Base-by-base conservation (phyloP, 148 eudicot genomes). In the Rhododendron mucronatum region DNA sequence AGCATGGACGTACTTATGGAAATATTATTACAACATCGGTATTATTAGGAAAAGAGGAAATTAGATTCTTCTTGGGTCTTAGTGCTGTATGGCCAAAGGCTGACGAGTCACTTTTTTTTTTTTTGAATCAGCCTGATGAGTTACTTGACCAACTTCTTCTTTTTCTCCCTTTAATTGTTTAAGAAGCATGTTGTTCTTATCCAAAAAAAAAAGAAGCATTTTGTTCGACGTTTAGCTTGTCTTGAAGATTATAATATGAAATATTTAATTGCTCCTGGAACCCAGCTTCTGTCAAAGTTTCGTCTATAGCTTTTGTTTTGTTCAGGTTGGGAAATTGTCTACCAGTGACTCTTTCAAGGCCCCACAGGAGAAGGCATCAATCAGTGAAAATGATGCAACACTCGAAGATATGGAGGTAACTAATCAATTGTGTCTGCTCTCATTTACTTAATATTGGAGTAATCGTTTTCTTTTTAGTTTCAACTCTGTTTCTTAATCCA, bases 261-360 rank as follows among this genome's bases (percentile, higher is more conserved):
- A 71, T 30, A 71, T 71, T 69, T 33, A 71, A 26, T 71, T 30
- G 76, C 21, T 71, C 10, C 20, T 13, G 9, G 20, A 71, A 69
- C 75, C 35, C 30, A 7, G 37, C 16, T 69, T 69, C 75, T 69
- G 33, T 21, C 39, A 28, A 26, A 23, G 18, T 45, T 78, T 78
- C 55, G 59, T 55, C 55, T 78, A 33, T 86, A 14, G 8, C 1
- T 15, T 71, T 67, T 82, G 83, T 33, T 35, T 86, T 59, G 81
- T 30, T 71, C 91, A 97, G 98, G 92, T 89, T 89, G 96, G 98
- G 26, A 95, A 88, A 84, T 83, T 97, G 90, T 94, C 99, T 67
- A 97, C 99, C 67, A 96, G 98, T n/a, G 98, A 97, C 90, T 97
- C 99, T 86, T 87, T 97, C 59, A 98, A 97, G 93, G 91, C 93